Evolutionary conservation across 805 yeast species (phyloP).

Genomic region (Saccharomyces jurei): DNA sequence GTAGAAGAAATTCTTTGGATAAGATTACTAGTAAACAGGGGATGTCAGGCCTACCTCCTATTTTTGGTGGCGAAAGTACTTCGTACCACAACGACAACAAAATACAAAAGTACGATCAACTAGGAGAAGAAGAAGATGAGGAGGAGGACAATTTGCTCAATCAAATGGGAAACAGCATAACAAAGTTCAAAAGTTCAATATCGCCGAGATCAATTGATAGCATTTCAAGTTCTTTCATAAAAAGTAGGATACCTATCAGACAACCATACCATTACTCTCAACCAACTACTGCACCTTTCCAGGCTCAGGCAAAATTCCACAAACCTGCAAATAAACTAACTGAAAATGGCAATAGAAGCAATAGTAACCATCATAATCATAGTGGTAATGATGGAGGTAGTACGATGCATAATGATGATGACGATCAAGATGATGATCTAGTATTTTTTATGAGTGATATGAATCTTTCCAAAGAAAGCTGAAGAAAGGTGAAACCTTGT

Average conservation of each 20-base stretch:
- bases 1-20: slow-evolving; percentile 13
- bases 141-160: slow-evolving; percentile 16
- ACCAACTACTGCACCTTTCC: slow-evolving; percentile 26
- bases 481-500: not conserved
- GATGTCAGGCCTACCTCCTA: slow-evolving; percentile 2
- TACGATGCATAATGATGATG: slow-evolving; percentile 3
- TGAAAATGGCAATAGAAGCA: slow-evolving; percentile 3
- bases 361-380: not conserved
- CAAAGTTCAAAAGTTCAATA: slow-evolving; percentile 9
- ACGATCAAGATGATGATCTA: slow-evolving; percentile 58
- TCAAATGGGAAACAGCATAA: slow-evolving; percentile 3
- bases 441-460: slow-evolving; percentile 70
- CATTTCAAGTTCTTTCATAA: slow-evolving; percentile 20
- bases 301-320: slow-evolving; percentile 30
- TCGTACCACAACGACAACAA: not conserved
- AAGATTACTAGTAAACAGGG: not conserved
- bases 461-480: slow-evolving; percentile 35
- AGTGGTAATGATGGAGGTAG: not conserved
- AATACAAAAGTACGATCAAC: not conserved
- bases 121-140: slow-evolving; percentile 12
- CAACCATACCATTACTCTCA: slow-evolving; percentile 25
- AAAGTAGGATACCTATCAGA: slow-evolving; percentile 19
- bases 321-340: slow-evolving; percentile 20
- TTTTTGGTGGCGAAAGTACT: slow-evolving; percentile 5
- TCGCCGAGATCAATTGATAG: slow-evolving; percentile 27